A percentile compares a stretch with the other conserved stretches of the same genome.
Conservation (phyloP, 2,329 filamentous ascomycete species). For the Xenoacremonium recifei region DNA sequence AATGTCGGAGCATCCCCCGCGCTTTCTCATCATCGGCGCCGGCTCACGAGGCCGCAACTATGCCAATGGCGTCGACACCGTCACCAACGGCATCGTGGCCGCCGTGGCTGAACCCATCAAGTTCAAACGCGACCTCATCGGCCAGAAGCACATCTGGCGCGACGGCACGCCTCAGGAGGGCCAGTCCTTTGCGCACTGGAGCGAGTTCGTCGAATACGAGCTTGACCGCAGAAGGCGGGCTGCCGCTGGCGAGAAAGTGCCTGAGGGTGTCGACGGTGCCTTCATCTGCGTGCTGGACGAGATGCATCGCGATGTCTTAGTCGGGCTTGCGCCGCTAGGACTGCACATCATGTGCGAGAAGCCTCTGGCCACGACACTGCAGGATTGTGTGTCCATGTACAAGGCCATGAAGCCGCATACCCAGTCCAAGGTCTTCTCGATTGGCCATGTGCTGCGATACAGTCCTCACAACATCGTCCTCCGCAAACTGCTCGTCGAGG, state of each 20-base stretch:
- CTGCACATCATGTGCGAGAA: slow-evolving; percentile 96
- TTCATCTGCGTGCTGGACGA: slow-evolving; percentile 78
- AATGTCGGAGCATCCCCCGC: slow-evolving; percentile 52
- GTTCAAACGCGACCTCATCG: slow-evolving; percentile 74
- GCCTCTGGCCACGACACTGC: slow-evolving; percentile 76
- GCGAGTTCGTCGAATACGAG: slow-evolving; percentile 75
- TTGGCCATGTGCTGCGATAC: slow-evolving; percentile 92
- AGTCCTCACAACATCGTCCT: slow-evolving; percentile 89
- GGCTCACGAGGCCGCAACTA: slow-evolving; percentile 78
- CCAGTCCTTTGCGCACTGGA: slow-evolving; percentile 73
- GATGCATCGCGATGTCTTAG: slow-evolving; percentile 79
- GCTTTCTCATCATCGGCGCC: slow-evolving; percentile 78
- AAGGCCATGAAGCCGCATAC: slow-evolving; percentile 45
- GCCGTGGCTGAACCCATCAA: slow-evolving; percentile 79
- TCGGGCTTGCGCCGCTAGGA: slow-evolving; percentile 65
- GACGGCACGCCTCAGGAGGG: slow-evolving; percentile 48
- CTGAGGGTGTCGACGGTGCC: slow-evolving; percentile 58
- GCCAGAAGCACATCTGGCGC: slow-evolving; percentile 72
- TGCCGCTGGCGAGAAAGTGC: slow-evolving; percentile 42
- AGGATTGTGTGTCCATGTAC: slow-evolving; percentile 77
- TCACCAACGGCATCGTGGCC: slow-evolving; percentile 66
- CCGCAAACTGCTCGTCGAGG: slow-evolving; percentile 71
- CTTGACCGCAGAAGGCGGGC: slow-evolving; percentile 54
- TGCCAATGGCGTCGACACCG: slow-evolving; percentile 63
- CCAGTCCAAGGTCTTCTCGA: slow-evolving; percentile 66